Base-by-base conservation (phyloP, 495 filamentous ascomycete species). In the Podospora pseudocomata region DNA sequence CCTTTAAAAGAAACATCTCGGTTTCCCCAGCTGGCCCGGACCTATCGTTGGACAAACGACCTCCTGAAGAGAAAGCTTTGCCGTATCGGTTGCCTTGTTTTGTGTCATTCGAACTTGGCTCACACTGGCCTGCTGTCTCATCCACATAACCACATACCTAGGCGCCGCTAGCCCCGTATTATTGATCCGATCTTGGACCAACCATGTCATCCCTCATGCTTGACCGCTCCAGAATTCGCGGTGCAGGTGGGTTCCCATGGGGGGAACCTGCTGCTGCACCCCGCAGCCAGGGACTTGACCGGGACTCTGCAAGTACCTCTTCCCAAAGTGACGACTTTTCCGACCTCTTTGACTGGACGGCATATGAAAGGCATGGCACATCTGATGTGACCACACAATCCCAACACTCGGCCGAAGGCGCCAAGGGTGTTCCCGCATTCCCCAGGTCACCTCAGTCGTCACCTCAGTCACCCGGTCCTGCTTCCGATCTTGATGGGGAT, bases 361-460 rank as follows among this genome's bases (percentile, higher is more conserved):
- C n/a, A 5, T 71, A 63, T 57, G 69, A 30, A 53, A 16, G 44
- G 55, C 61, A 39, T 32, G 44, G 61, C 28, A n/a, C 44, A 26
- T 28, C 69, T 34, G 66, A 72, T 70, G 71, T 65, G 68, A 71
- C 60, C 68, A 68, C 70, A 20, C 68, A 32, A 23, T 71, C 71
- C 20, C 64, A 73, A 16, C 54, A 30, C 58, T 63, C 66, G 55
- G 68, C 70, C 18, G 68, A 69, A 44, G 61, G 20, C 5, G 61
- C 18, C 5, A 60, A 27, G 56, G 59, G 65, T 56, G 68, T 57
- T 16, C 65, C 58, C 55, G 63, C n/a, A 11, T 49, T 49, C 39
- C 39, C 39, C 39, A 2, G 39, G 39, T 49, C 39, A 49, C 39
- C 39, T 13, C 39, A 49, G 39, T 49, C 39, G 39, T 28, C 66